Evolutionary conservation across 1,139 yeast genomes (phyloP).

Genomic region (Kodamaea arcana): DNA sequence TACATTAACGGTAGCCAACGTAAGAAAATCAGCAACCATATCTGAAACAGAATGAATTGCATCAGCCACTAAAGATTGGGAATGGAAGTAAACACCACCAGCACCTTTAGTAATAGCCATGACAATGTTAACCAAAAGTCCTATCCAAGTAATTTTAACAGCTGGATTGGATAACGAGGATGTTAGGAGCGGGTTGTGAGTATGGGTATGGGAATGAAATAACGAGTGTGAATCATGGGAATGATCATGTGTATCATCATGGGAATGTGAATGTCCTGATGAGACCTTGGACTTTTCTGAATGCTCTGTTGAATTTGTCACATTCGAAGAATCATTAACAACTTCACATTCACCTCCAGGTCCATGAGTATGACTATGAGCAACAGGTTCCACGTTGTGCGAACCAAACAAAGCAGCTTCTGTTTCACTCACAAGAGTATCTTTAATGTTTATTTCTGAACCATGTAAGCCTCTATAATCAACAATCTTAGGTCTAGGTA

Average conservation of each 20-base stretch:
- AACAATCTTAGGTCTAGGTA: not conserved
- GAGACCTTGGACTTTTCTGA: no score
- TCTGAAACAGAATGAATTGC: slow-evolving; percentile 91
- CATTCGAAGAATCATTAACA: no score
- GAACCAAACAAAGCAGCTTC: no score
- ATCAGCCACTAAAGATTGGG: slow-evolving; percentile 91
- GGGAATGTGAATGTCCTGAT: no score
- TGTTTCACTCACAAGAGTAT: no score
- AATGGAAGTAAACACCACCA: slow-evolving; percentile 90
- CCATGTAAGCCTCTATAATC: not conserved
- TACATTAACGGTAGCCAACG: slow-evolving; percentile 82
- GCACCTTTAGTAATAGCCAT: slow-evolving; percentile 84
- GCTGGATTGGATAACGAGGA: slow-evolving; percentile 64
- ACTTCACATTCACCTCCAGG: no score
- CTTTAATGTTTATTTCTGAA: no score
- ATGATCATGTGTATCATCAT: slow-evolving; percentile 6
- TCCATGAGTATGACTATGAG: no score
- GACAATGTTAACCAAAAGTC: slow-evolving; percentile 74
- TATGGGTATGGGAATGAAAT: slow-evolving; percentile 29
- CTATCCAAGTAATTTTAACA: slow-evolving; percentile 89
- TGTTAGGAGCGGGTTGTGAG: slow-evolving; percentile 34
- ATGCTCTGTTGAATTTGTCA: no score
- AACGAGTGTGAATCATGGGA: slow-evolving; percentile 8
- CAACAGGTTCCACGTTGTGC: no score
- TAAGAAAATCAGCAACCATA: slow-evolving; percentile 81